Evolutionary conservation across 257 asterid genomes (phyloP).

Genomic region (Linaria vulgaris): DNA sequence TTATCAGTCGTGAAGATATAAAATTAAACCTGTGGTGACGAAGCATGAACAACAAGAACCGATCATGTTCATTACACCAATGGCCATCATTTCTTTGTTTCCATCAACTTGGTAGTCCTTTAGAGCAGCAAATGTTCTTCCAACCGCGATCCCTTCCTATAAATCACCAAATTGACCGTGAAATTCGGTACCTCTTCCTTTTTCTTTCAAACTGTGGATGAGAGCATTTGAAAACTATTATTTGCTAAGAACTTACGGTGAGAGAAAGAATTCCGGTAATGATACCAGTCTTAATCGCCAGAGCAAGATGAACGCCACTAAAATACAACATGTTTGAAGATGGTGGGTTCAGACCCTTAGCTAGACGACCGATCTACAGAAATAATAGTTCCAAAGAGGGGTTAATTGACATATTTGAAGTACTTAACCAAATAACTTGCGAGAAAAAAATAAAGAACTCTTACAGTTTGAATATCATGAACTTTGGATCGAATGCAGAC

Average conservation of each 20-base stretch:
- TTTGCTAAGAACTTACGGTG: conserved; percentile 51
- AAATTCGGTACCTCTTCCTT: neutral
- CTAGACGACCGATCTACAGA: conserved; percentile 77
- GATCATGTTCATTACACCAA: conserved; percentile 97
- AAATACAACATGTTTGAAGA: conserved; percentile 75
- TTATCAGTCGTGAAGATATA: neutral
- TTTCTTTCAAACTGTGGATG: no score
- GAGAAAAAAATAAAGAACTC: conserved; percentile 24
- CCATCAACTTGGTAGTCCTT: conserved; percentile 95
- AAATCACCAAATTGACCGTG: no score
- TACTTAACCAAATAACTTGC: neutral
- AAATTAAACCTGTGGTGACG: conserved; percentile 72
- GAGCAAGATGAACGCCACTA: conserved; percentile 55
- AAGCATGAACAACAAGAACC: conserved; percentile 95
- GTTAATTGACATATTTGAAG: neutral
- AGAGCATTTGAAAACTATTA: neutral
- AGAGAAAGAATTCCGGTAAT: conserved; percentile 85
- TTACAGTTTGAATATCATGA: conserved; percentile 61
- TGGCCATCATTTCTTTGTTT: conserved; percentile 98
- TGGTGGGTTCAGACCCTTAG: conserved; percentile 87
- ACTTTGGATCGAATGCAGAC: conserved; percentile 58
- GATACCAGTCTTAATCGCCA: conserved; percentile 82
- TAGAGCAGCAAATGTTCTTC: conserved; percentile 84
- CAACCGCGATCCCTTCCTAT: conserved; percentile 97
- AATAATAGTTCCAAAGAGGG: neutral